Base-by-base conservation (phyloP, 768 basidiomycete species). In the Multifurca ochricompacta region DNA sequence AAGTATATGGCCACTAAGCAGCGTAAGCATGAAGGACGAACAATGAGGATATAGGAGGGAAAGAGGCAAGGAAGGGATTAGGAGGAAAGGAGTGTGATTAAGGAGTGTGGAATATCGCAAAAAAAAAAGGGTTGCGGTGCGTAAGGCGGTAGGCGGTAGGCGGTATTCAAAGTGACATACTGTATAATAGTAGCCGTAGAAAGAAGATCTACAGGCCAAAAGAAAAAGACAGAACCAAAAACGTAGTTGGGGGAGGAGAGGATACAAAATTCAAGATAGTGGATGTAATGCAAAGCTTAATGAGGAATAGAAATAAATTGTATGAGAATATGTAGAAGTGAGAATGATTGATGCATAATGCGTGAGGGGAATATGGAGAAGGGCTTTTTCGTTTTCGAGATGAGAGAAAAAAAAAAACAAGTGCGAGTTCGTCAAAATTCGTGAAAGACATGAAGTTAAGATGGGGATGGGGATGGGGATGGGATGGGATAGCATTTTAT, bases 301-400 rank as follows among this genome's bases (percentile, higher is more conserved):
- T 42, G 40, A 52, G 46, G 30, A 47, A 58, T 59, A 59, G 35
- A 21, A 42, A 52, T 58, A 58, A 59, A 6, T 56, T 57, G 58
- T 46, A 51, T 51, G 42, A 39, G 11, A 16, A 27, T 28, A 31
- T 50, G 23, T 31, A 21, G 10, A 31, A n/a, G n/a, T 23, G 30
- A 46, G n/a, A 16, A 40, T 44, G 27, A 40, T 39, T 39, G n/a
- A 14, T 43, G 32, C 42, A 32, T 43, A 34, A 56, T 56, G 54
- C 35, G 42, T 23, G 23, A 13, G 19, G 35, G n/a, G 18, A 18
- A 27, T 32, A 32, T 13, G 35, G 18, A n/a, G n/a, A n/a, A n/a
- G n/a, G n/a, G n/a, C n/a, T n/a, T n/a, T 28, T 16, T 39, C 40
- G 44, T 47, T 19, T 13, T 34, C 14, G 21, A 21, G 36, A 46